These are phyloP conservation scores for Mallotus japonicus DNA, from an alignment of 441 rosid species.

Conservation along the genomic window DNA sequence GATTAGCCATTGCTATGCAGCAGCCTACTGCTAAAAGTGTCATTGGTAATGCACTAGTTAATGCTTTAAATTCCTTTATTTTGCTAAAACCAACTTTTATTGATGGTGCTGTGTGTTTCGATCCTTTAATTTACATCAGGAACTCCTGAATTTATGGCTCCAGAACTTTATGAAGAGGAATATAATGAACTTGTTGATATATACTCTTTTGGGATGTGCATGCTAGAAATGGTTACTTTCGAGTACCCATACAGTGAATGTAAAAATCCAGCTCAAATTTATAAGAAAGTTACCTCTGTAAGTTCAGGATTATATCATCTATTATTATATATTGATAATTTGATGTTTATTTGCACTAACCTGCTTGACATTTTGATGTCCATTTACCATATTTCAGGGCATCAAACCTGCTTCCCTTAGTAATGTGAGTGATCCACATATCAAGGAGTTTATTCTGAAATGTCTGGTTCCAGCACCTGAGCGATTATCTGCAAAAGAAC, in stretches of 20 bases:
- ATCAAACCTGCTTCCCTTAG: slow-evolving; percentile 64
- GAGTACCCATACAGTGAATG: slow-evolving; percentile 75
- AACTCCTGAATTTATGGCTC: slow-evolving; percentile 84
- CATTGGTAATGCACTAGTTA: slow-evolving; percentile 33
- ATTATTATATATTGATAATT: not conserved
- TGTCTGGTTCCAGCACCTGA: slow-evolving; percentile 66
- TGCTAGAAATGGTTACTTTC: slow-evolving; percentile 73
- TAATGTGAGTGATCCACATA: slow-evolving; percentile 60
- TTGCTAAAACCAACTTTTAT: slow-evolving; percentile 2
- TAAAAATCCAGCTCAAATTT: slow-evolving; percentile 67
- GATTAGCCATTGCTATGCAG: slow-evolving; percentile 72
- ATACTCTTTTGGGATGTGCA: slow-evolving; percentile 78
- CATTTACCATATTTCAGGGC: slow-evolving; percentile 38
- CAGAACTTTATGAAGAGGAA: slow-evolving; percentile 75
- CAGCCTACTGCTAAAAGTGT: slow-evolving; percentile 74
- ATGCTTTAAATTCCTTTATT: not conserved
- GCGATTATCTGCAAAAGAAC: slow-evolving; percentile 61
- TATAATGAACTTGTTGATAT: slow-evolving; percentile 73
- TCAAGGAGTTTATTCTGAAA: slow-evolving; percentile 64
- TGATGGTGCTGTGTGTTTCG: not conserved
- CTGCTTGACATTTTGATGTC: not conserved
- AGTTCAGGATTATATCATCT: slow-evolving; percentile 20
- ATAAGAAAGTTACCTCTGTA: slow-evolving; percentile 70
- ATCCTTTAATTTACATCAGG: slow-evolving; percentile 34
- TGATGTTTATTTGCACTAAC: slow-evolving; percentile 1